These are phyloP conservation scores for Aspergillus neoniger DNA, from an alignment of 2,329 filamentous ascomycete genomes.

Conservation along the genomic window DNA sequence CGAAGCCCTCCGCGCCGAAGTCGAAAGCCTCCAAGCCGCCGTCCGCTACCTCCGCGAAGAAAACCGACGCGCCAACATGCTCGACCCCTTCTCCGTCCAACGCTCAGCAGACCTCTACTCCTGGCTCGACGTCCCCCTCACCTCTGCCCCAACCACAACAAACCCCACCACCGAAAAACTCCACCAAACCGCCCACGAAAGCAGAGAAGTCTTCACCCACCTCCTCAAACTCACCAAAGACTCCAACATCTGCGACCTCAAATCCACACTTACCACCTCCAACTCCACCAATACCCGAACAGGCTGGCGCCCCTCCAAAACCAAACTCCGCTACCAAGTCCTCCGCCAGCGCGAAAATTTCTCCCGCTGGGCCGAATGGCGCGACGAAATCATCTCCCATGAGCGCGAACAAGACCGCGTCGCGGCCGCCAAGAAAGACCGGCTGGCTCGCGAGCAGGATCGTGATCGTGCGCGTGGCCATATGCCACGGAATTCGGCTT, in stretches of 20 bases:
- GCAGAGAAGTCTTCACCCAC: conserved; percentile 44
- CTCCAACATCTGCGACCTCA: conserved; percentile 42
- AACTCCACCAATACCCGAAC: conserved; percentile 29
- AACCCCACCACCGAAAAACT: conserved; percentile 26
- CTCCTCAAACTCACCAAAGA: conserved; percentile 48
- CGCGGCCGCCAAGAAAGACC: conserved; percentile 36
- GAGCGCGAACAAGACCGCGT: conserved; percentile 41
- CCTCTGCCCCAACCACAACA: conserved; percentile 22
- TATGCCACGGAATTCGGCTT: conserved; percentile 27
- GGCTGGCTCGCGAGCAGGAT: conserved; percentile 31
- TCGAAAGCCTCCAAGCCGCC: conserved; percentile 48
- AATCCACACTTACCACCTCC: conserved; percentile 33
- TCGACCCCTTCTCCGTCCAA: conserved; percentile 46
- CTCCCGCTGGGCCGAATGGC: conserved; percentile 50
- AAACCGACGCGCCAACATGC: conserved; percentile 43
- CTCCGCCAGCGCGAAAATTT: conserved; percentile 49
- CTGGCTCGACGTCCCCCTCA: conserved; percentile 48
- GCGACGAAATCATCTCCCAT: conserved; percentile 42
- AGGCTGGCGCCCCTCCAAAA: conserved; percentile 45
- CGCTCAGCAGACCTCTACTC: conserved; percentile 42
- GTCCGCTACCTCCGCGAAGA: conserved; percentile 50
- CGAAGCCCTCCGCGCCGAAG: conserved; percentile 45
- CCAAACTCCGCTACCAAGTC: conserved; percentile 46
- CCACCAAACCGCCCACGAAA: conserved; percentile 42
- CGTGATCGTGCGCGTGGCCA: conserved; percentile 32